These are phyloP conservation scores for Yarrowia sp. DNA, from an alignment of 805 yeast species.

Conservation along the genomic window DNA sequence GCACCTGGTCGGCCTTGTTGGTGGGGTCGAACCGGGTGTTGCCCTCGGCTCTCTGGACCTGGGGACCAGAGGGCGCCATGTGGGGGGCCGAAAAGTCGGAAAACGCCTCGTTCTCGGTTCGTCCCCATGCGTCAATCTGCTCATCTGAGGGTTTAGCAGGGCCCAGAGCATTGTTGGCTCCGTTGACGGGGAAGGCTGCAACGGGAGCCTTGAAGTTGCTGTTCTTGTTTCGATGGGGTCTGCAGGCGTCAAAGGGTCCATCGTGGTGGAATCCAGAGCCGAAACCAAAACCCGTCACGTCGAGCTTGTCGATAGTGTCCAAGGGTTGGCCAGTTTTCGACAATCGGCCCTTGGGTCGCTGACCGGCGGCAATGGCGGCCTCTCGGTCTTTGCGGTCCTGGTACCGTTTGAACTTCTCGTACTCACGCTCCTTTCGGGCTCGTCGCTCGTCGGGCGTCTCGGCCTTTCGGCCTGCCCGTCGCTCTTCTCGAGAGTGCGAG, in stretches of 20 bases:
- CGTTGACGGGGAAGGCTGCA: conserved; percentile 90
- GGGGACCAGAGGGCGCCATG: conserved; percentile 39
- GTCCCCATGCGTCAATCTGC: conserved; percentile 72
- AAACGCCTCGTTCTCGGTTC: conserved; percentile 51
- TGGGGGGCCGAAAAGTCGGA: conserved; percentile 37
- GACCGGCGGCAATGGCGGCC: conserved; percentile 1
- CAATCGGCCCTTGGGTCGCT: neutral
- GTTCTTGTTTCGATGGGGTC: conserved; percentile 87
- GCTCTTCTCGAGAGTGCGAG: conserved; percentile 20
- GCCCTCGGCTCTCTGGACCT: conserved; percentile 38
- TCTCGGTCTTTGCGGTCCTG: conserved; percentile 26
- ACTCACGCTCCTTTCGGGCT: conserved; percentile 23
- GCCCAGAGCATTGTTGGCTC: conserved; percentile 78
- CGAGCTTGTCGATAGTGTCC: conserved; percentile 92
- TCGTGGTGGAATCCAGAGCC: conserved; percentile 96
- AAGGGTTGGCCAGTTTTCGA: conserved; percentile 57
- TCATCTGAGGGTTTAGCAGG: neutral
- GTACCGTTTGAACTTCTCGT: conserved; percentile 27
- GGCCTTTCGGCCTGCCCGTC: conserved; percentile 1
- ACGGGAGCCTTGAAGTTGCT: conserved; percentile 76
- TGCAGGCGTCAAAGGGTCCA: conserved; percentile 98
- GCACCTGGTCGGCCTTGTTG: conserved; percentile 65
- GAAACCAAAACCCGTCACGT: conserved; percentile 93
- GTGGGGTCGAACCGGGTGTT: conserved; percentile 65
- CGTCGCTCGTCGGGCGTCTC: conserved; percentile 26